phyloP scores from a whole-genome alignment of 1,284 basidiomycete species.

The Ceratorhiza oryzae-sativae region DNA sequence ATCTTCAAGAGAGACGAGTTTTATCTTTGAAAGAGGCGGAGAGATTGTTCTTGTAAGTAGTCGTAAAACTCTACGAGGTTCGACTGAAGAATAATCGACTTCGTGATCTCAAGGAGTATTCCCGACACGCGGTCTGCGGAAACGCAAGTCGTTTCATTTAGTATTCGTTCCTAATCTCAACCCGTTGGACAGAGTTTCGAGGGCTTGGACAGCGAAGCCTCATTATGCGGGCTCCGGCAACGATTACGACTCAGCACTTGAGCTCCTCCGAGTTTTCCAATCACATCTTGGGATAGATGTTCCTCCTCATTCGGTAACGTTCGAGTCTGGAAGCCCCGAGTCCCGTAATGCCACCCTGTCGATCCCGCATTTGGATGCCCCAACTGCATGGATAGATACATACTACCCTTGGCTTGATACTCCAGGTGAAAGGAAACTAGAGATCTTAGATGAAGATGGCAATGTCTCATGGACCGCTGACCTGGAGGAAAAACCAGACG shows the following conservation, averaged over 20 bases:
- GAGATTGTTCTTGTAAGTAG: not conserved
- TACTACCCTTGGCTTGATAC: conserved; percentile 87
- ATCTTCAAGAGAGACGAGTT: not conserved
- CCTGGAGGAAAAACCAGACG: conserved; percentile 70
- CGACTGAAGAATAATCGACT: not conserved
- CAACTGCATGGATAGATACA: conserved; percentile 75
- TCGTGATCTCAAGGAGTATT: not conserved
- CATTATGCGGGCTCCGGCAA: conserved; percentile 21
- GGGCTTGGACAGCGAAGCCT: conserved; percentile 20
- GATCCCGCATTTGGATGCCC: conserved; percentile 53
- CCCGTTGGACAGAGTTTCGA: conserved; percentile 19
- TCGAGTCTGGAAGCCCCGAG: conserved; percentile 65
- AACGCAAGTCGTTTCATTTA: not conserved
- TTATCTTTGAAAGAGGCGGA: not conserved
- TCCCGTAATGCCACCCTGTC: conserved; percentile 70
- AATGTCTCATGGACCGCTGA: conserved; percentile 69
- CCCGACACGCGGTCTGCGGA: not conserved
- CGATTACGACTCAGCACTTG: conserved; percentile 27
- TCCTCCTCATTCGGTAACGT: conserved; percentile 61
- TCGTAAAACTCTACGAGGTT: no score
- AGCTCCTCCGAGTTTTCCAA: conserved; percentile 66
- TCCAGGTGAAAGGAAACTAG: conserved; percentile 66
- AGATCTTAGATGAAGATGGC: conserved; percentile 65
- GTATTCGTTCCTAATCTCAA: no score
- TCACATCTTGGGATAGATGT: conserved; percentile 62